Evolutionary conservation across 352 stramenopile genomes (phyloP).

Genomic region (Pythium brassicae): DNA sequence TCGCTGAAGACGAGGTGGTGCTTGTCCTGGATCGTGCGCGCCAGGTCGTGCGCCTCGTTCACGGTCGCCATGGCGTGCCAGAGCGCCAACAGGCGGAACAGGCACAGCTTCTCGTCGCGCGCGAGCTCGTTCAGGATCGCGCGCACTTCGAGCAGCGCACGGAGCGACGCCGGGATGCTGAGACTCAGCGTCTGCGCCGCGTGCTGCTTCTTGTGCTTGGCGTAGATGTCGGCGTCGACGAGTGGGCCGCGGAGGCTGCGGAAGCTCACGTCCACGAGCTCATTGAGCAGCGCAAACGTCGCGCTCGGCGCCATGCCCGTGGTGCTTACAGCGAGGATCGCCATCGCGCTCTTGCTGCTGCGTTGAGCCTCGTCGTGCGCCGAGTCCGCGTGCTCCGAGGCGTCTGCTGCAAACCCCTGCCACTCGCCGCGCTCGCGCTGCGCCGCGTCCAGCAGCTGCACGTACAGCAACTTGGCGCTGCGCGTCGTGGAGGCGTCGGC

Average conservation of each 20-base stretch:
- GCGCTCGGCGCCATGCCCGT: constrained; percentile 18
- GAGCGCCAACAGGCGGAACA: constrained; percentile 50
- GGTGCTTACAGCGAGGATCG: constrained; percentile 15
- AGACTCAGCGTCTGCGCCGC: constrained; percentile 19
- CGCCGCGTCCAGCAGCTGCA: constrained; percentile 55
- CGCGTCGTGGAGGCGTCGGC: constrained; percentile 34
- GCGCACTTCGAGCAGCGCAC: constrained; percentile 40
- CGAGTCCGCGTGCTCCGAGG: neutral
- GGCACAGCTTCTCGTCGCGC: constrained; percentile 40
- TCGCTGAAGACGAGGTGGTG: constrained; percentile 59
- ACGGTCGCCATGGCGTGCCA: constrained; percentile 49
- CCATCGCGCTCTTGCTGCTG: constrained; percentile 17
- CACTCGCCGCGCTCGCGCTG: constrained; percentile 68
- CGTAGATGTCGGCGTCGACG: constrained; percentile 40
- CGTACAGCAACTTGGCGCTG: constrained; percentile 60
- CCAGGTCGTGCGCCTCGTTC: constrained; percentile 26
- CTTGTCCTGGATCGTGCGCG: constrained; percentile 44
- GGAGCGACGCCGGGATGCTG: constrained; percentile 18
- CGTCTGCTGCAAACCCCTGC: constrained; percentile 39
- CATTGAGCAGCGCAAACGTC: constrained; percentile 38
- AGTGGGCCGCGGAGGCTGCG: constrained; percentile 56
- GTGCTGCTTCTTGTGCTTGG: constrained; percentile 33
- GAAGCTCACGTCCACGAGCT: constrained; percentile 67
- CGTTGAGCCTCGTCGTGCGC: neutral
- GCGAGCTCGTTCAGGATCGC: constrained; percentile 39